A percentile compares a stretch with the other conserved stretches of the same genome.
Evolutionary conservation across 2,329 filamentous ascomycete species (phyloP).

Genomic region (Penicillium oxalicum): DNA sequence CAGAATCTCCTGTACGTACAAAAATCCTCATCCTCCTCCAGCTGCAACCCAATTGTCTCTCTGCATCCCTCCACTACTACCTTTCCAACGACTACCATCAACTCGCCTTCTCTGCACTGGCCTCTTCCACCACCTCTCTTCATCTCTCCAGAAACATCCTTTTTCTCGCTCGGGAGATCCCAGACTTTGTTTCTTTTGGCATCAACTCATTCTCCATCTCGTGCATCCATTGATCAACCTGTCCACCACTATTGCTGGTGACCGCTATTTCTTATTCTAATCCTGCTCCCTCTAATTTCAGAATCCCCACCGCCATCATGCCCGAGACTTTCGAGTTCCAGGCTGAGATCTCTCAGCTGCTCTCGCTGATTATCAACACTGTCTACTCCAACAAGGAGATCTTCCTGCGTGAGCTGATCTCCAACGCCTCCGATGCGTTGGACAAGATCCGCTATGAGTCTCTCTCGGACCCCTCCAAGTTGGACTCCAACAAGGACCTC

Average conservation of each 20-base stretch:
- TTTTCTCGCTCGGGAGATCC: too few species aligned
- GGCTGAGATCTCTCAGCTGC: conserved; percentile 99
- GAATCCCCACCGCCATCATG: conserved; percentile 53
- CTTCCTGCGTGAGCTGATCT: conserved; percentile 96
- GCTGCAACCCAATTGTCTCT: neutral
- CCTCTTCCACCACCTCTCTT: conserved; percentile 2
- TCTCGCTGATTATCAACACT: conserved; percentile 99
- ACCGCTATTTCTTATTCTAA: conserved; percentile 3
- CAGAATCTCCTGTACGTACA: conserved; percentile 4
- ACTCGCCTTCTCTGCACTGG: neutral
- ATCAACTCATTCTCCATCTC: conserved; percentile 9
- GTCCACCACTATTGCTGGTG: neutral
- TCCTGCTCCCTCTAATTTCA: neutral
- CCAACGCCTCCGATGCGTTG: conserved; percentile 96
- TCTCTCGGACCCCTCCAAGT: conserved; percentile 92
- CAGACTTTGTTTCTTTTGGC: neutral
- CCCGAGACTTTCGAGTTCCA: conserved; percentile 99
- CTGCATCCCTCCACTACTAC: conserved; percentile 1
- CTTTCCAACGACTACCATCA: conserved; percentile 2
- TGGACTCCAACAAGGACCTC: conserved; percentile 95
- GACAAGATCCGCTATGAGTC: conserved; percentile 99
- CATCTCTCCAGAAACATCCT: conserved; percentile 1
- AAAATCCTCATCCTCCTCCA: conserved; percentile 1
- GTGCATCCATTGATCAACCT: conserved; percentile 2
- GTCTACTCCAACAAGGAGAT: conserved; percentile 99